Base-by-base conservation (phyloP, 2,329 filamentous ascomycete species). In the Botrytis fabae region DNA sequence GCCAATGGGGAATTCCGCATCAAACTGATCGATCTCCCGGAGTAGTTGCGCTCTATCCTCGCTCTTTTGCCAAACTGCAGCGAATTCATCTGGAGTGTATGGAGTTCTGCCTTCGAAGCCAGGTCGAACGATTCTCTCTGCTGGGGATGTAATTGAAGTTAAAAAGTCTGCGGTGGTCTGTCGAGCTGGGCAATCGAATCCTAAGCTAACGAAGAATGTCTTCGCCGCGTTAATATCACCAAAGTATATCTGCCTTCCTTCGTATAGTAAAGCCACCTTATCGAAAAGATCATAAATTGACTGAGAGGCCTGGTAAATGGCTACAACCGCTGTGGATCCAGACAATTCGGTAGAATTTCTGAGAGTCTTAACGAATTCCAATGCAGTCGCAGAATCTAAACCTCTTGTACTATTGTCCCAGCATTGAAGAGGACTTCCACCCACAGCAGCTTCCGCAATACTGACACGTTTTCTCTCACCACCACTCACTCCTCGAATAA, bases 331-430 rank as follows among this genome's bases (percentile, higher is more conserved):
- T 0, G 91, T 87, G 0, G 87, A 87, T 22, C 87, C 83, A 1
- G 87, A 85, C 76, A 93, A 86, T 75, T 93, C 89, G 0, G 91
- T 90, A 0, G 90, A 84, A 28, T 89, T 85, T 25, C 91, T 85
- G 42, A 95, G 82, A 22, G 89, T 88, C 76, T 91, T 86, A 8
- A 92, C 90, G 74, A 94, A 95, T 77, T 93, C 91, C 57, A 93
- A 82, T 0, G 92, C 92, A 0, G 91, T 94, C 12, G 89, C 89
- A 0, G 90, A 90, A 80, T 95, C 93, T 0, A 95, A 85, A 18
- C 93, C 93, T 69, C 88, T 86, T 0, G 92, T 95, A 38, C 87
- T 90, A 76, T 93, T 93, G 74, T 92, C 93, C 93, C 93, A 96
- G 74, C 90, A 91, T 80, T 93, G 90, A 2, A 88, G 84, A 60